Conservation (phyloP, 371 early-diverging fungal species). For the Gilbertella persicaria region DNA sequence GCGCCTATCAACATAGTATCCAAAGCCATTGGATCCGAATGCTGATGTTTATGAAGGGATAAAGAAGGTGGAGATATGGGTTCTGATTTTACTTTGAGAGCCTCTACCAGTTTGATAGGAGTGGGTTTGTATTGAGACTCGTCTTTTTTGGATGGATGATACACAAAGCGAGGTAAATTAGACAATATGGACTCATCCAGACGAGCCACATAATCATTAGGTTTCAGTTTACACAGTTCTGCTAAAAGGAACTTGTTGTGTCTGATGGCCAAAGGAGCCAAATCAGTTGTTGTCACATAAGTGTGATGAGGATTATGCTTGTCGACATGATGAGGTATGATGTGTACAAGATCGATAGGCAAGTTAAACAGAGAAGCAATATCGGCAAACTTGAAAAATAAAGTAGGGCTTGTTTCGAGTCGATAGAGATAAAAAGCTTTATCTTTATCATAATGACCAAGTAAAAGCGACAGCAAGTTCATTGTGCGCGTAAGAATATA, state of each 20-base stretch:
- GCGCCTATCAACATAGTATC: conserved; percentile 30
- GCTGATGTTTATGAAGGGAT: conserved; percentile 10
- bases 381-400: conserved; percentile 16
- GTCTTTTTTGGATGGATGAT: conserved; percentile 6
- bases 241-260: conserved; percentile 30
- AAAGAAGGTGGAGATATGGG: conserved; percentile 34
- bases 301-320: neutral
- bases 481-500: neutral
- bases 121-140: conserved; percentile 8
- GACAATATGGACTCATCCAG: conserved; percentile 37
- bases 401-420: neutral
- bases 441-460: conserved; percentile 15
- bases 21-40: conserved; percentile 37
- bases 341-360: neutral
- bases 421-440: conserved; percentile 10
- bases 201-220: conserved; percentile 35
- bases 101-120: neutral
- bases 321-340: neutral
- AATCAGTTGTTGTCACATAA: conserved; percentile 11
- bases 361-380: conserved; percentile 10
- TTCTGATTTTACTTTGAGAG: conserved; percentile 29
- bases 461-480: conserved; percentile 15
- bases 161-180: conserved; percentile 24
- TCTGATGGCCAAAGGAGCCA: conserved; percentile 11
- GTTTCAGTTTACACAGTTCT: conserved; percentile 47